Conservation (phyloP, 2,329 filamentous ascomycete species). For the Chaetothyriales sp. region DNA sequence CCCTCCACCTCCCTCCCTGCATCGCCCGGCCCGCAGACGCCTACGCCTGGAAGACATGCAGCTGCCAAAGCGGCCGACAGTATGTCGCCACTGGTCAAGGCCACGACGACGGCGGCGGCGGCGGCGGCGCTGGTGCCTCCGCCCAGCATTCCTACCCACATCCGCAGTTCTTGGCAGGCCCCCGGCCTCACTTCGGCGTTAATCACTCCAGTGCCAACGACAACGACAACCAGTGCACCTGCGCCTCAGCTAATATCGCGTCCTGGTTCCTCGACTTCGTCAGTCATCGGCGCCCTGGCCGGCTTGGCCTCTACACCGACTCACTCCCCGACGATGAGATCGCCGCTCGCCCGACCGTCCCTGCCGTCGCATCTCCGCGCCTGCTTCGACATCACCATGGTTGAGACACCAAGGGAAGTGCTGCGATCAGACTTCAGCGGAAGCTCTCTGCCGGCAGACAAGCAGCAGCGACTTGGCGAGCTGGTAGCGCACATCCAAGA, state of each 20-base stretch:
- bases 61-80: slow-evolving; percentile 16
- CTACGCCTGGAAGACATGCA: slow-evolving; percentile 22
- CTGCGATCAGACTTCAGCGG: slow-evolving; percentile 27
- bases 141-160: slow-evolving; percentile 21
- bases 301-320: slow-evolving; percentile 34
- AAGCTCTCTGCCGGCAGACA: slow-evolving; percentile 27
- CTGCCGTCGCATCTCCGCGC: slow-evolving; percentile 20
- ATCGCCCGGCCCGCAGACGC: slow-evolving; percentile 20
- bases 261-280: slow-evolving; percentile 30
- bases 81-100: slow-evolving; percentile 23
- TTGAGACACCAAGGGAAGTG: slow-evolving; percentile 27
- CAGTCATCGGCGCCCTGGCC: slow-evolving; percentile 33
- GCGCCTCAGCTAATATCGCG: slow-evolving; percentile 23
- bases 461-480: slow-evolving; percentile 27
- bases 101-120: no score
- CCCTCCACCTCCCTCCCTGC: slow-evolving; percentile 8
- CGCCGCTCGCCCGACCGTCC: slow-evolving; percentile 21
- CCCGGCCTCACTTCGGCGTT: slow-evolving; percentile 25
- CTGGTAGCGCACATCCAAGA: slow-evolving; percentile 29
- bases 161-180: slow-evolving; percentile 24
- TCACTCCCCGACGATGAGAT: slow-evolving; percentile 26
- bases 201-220: slow-evolving; percentile 25
- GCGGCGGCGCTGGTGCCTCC: slow-evolving; percentile 23
- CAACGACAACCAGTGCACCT: slow-evolving; percentile 16
- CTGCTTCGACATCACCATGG: slow-evolving; percentile 31